Evolutionary conservation across 73 alveolate species (phyloP).

Genomic region (Paramecium sonneborni): DNA sequence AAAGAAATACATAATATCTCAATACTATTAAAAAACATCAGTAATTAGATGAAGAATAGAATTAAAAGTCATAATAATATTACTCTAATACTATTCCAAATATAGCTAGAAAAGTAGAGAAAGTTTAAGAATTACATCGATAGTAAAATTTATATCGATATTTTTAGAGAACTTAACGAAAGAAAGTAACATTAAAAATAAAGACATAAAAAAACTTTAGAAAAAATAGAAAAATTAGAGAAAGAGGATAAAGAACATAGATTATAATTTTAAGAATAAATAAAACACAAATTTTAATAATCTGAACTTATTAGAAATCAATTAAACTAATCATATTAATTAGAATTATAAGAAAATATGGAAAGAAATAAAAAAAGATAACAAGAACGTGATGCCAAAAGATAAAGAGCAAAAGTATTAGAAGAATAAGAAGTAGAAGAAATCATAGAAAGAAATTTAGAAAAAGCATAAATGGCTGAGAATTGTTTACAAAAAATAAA

Average conservation of each 20-base stretch:
- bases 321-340: not conserved
- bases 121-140: not conserved
- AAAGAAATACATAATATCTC: not conserved
- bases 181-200: not conserved
- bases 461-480: not conserved
- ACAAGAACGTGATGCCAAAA: not conserved
- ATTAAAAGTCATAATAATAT: not conserved
- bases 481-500: not conserved
- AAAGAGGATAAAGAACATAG: not conserved
- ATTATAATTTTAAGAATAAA: not conserved
- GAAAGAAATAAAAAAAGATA: not conserved
- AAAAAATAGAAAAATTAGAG: conserved; percentile 23
- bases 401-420: not conserved
- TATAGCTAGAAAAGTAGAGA: not conserved
- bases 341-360: not conserved
- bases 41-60: conserved; percentile 9
- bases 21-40: not conserved
- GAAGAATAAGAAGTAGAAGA: conserved; percentile 31
- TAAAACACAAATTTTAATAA: not conserved
- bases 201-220: conserved; percentile 20
- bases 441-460: conserved; percentile 34
- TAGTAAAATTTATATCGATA: not conserved
- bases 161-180: not conserved
- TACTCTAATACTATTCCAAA: not conserved
- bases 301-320: not conserved